These are phyloP conservation scores for Fomitopsis pulvina DNA, from an alignment of 768 basidiomycete genomes.

Conservation along the genomic window DNA sequence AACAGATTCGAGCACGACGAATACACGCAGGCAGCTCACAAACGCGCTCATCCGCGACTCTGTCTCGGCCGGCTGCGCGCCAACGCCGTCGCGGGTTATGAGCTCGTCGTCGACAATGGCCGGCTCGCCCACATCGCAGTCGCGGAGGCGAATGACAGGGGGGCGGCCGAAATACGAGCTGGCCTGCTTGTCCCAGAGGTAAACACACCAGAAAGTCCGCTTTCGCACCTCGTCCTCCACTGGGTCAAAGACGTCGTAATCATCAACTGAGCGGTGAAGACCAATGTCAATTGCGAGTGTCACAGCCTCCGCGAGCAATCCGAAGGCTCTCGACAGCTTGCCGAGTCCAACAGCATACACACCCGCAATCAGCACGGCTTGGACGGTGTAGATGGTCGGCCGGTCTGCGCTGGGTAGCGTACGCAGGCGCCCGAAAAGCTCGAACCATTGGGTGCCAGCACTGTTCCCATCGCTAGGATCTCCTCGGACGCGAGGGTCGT, in stretches of 20 bases:
- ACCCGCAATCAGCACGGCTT: conserved; percentile 86
- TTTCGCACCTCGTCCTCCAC: conserved; percentile 90
- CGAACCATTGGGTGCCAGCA: conserved; percentile 89
- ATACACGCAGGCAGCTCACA: conserved; percentile 65
- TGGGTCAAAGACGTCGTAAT: conserved; percentile 81
- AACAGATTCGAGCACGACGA: conserved; percentile 85
- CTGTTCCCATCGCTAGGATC: conserved; percentile 80
- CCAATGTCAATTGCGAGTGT: conserved; percentile 88
- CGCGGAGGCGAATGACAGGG: conserved; percentile 77
- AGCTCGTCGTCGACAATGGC: conserved; percentile 84
- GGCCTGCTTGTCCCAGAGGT: conserved; percentile 94
- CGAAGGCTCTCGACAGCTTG: conserved; percentile 80
- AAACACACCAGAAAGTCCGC: conserved; percentile 95
- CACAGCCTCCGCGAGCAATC: conserved; percentile 79
- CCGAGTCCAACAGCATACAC: conserved; percentile 91
- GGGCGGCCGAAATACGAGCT: conserved; percentile 86
- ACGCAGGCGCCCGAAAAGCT: conserved; percentile 79
- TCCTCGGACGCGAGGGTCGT: conserved; percentile 83
- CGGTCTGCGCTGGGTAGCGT: conserved; percentile 84
- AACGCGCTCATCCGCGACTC: conserved; percentile 81
- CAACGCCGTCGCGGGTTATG: conserved; percentile 68
- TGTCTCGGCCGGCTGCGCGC: conserved; percentile 58
- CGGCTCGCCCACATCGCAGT: conserved; percentile 90
- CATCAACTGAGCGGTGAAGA: conserved; percentile 80
- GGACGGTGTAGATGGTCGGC: conserved; percentile 88